These are phyloP conservation scores for Catharanthus roseus DNA, from an alignment of 257 asterid species.

Conservation along the genomic window DNA sequence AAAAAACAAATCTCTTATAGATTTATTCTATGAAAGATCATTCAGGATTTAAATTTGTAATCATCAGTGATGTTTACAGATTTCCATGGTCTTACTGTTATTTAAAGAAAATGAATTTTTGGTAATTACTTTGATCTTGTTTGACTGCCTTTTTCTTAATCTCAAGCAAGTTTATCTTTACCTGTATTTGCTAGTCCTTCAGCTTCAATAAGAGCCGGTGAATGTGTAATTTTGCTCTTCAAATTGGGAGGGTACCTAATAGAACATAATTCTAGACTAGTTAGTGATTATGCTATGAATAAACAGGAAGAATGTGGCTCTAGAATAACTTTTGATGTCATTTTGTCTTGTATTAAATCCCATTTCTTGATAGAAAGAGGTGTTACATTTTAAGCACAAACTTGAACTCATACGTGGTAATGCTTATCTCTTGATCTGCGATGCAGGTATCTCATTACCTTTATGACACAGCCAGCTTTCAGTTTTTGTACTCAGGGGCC, in stretches of 20 bases:
- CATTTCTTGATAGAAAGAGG: background rate
- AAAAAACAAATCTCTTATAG: background rate
- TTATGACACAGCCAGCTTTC: constrained; percentile 31
- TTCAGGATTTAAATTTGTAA: background rate
- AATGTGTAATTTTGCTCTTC: background rate
- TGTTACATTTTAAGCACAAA: background rate
- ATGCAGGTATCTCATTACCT: constrained; percentile 59
- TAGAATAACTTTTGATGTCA: background rate
- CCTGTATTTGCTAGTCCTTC: background rate
- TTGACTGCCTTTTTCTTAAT: background rate
- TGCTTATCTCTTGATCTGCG: constrained; percentile 14
- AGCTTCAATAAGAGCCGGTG: background rate
- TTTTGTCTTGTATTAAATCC: background rate
- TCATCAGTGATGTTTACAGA: background rate
- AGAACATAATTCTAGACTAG: background rate
- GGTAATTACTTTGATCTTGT: background rate
- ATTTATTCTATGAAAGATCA: background rate
- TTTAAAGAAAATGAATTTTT: background rate
- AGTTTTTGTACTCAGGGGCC: constrained; percentile 7
- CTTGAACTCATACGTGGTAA: constrained; percentile 7
- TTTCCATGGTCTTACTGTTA: background rate
- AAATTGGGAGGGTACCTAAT: background rate
- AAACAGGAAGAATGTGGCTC: background rate
- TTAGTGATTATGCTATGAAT: background rate
- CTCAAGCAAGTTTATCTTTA: background rate